These are phyloP conservation scores for Trichoderma brevicompactum DNA, from an alignment of 2,329 filamentous ascomycete species.

Conservation along the genomic window DNA sequence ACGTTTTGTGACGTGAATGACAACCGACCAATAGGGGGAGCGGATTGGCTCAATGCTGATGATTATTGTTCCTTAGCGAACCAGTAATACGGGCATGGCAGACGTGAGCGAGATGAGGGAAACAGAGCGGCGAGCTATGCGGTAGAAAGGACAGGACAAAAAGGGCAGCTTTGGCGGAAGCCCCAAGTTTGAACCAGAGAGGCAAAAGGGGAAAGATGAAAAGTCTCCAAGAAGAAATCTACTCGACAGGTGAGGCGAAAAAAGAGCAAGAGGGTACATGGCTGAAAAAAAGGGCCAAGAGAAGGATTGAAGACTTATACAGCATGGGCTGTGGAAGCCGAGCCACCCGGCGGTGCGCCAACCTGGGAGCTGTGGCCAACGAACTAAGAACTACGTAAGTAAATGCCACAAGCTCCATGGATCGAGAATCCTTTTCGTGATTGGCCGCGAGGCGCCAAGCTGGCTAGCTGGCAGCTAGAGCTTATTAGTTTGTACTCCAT, in stretches of 20 bases:
- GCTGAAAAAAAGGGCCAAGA: neutral
- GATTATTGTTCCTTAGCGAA: neutral
- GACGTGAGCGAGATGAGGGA: neutral
- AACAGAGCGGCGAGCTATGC: neutral
- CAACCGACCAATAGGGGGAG: constrained; percentile 20
- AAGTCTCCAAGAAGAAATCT: neutral
- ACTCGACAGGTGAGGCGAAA: neutral
- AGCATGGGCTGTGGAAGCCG: constrained; percentile 17
- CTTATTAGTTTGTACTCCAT: neutral
- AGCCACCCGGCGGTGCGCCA: constrained; percentile 23
- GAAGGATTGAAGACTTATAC: constrained; percentile 1
- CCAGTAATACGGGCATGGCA: neutral
- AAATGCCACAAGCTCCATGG: neutral
- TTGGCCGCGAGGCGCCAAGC: constrained; percentile 5
- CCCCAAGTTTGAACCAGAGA: neutral
- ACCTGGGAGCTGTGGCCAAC: constrained; percentile 10
- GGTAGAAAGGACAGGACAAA: neutral
- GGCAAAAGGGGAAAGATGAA: neutral
- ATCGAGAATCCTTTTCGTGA: neutral
- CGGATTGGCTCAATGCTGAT: constrained; percentile 8
- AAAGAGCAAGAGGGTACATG: too few relatives aligned
- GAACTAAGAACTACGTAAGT: neutral
- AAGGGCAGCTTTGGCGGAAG: neutral
- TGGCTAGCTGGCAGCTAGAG: constrained; percentile 19
- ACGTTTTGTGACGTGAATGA: constrained; percentile 19